phyloP scores from a whole-genome alignment of 768 basidiomycete genomes.

The Suillus decipiens region DNA sequence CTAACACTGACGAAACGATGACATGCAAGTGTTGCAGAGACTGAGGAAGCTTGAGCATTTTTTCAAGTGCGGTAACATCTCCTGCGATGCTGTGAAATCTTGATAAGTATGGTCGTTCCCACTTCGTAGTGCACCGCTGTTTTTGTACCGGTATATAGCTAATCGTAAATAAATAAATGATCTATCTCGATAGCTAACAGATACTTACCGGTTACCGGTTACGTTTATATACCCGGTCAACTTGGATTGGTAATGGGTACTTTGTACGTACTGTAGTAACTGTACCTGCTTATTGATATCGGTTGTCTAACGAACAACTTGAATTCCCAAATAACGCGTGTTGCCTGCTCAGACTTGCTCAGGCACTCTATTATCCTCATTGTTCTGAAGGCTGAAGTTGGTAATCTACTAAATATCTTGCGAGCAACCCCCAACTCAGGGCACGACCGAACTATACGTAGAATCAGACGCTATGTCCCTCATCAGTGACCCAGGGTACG shows the following conservation, averaged over 20 bases:
- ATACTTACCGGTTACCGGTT: neutral
- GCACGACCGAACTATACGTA: neutral
- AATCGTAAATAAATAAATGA: neutral
- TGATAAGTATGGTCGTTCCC: neutral
- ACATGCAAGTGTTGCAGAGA: neutral
- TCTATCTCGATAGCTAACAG: neutral
- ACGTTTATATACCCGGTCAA: neutral
- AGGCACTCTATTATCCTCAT: neutral
- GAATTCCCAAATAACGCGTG: neutral
- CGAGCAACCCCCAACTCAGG: neutral
- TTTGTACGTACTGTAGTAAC: neutral
- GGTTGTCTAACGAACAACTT: neutral
- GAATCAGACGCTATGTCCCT: slow-evolving; percentile 48
- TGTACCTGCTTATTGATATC: neutral
- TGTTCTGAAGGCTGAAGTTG: neutral
- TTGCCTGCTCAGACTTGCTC: neutral
- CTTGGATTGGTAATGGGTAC: neutral
- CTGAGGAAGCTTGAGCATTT: neutral
- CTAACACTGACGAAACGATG: neutral
- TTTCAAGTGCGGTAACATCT: neutral
- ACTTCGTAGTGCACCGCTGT: neutral
- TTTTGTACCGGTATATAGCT: neutral
- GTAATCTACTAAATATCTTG: neutral
- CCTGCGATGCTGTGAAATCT: neutral
- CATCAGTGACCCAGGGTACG: slow-evolving; percentile 64